These are phyloP conservation scores for Brassica cretica DNA, from an alignment of 345 rosid species.

Conservation along the genomic window DNA sequence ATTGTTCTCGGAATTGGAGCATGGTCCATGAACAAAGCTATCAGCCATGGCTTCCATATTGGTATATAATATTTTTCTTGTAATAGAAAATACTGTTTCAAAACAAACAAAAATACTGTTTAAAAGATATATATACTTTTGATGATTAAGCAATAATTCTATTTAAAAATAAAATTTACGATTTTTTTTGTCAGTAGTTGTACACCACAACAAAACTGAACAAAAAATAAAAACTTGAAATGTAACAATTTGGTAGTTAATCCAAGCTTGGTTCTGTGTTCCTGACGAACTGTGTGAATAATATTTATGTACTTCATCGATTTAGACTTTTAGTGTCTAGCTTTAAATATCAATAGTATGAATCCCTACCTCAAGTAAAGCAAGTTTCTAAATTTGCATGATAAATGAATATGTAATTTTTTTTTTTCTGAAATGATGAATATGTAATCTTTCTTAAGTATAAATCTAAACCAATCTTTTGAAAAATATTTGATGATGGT, in stretches of 20 bases:
- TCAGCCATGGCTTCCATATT: conserved; percentile 71
- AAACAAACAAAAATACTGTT: neutral
- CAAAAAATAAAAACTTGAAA: neutral
- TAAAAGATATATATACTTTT: neutral
- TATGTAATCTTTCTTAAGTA: neutral
- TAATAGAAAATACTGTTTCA: neutral
- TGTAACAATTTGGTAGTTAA: neutral
- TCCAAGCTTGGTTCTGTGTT: neutral
- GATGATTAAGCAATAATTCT: neutral
- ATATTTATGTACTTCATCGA: neutral
- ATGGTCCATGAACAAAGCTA: conserved; percentile 92
- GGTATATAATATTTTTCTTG: conserved; percentile 44
- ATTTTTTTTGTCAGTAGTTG: neutral
- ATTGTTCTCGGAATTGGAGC: conserved; percentile 75
- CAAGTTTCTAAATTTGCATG: neutral
- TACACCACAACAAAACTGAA: neutral
- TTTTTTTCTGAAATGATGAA: neutral
- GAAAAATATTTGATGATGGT: neutral
- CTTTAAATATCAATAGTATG: neutral
- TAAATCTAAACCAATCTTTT: neutral
- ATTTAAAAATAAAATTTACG: neutral
- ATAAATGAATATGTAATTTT: neutral
- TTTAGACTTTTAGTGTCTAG: neutral
- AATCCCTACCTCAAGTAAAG: neutral
- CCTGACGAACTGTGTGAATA: neutral